These are phyloP conservation scores for Lentinula guzmanii DNA, from an alignment of 768 basidiomycete genomes.

Conservation along the genomic window DNA sequence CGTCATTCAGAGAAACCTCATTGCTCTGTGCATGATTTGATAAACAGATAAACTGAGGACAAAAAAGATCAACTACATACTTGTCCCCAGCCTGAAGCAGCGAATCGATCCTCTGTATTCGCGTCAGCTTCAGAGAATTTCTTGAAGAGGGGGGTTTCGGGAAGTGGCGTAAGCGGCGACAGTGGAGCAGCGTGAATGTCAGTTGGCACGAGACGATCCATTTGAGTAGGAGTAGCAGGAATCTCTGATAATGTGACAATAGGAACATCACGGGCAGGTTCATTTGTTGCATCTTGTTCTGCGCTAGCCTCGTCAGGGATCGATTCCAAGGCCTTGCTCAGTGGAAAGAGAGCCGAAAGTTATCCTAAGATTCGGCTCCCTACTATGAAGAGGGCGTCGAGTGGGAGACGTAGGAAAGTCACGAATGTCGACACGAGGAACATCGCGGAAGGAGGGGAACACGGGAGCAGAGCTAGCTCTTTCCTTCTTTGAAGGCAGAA, in stretches of 20 bases:
- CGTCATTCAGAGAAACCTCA: too few species aligned
- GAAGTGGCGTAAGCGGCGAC: slow-evolving; percentile 5
- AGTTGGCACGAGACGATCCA: background rate
- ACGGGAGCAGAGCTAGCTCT: slow-evolving; percentile 1
- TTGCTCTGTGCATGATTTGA: too few species aligned
- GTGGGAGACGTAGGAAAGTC: background rate
- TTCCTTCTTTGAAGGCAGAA: background rate
- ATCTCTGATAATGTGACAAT: background rate
- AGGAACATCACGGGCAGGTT: background rate
- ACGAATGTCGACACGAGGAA: background rate
- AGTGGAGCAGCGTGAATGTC: background rate
- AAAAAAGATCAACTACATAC: background rate
- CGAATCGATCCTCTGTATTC: background rate
- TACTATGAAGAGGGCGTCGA: background rate
- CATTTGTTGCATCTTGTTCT: background rate
- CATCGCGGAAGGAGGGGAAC: background rate
- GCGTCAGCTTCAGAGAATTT: background rate
- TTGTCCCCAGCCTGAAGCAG: background rate
- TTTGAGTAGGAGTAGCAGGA: background rate
- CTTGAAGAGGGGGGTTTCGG: background rate
- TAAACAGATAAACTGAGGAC: background rate
- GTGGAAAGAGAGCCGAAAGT: background rate
- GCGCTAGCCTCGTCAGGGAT: background rate
- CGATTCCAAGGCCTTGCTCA: background rate
- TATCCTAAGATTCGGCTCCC: background rate